Evolutionary conservation across 179 eudicot genomes (phyloP), one percentile per base, ranked within the genome.

Genomic region (Silene vulgaris): DNA sequence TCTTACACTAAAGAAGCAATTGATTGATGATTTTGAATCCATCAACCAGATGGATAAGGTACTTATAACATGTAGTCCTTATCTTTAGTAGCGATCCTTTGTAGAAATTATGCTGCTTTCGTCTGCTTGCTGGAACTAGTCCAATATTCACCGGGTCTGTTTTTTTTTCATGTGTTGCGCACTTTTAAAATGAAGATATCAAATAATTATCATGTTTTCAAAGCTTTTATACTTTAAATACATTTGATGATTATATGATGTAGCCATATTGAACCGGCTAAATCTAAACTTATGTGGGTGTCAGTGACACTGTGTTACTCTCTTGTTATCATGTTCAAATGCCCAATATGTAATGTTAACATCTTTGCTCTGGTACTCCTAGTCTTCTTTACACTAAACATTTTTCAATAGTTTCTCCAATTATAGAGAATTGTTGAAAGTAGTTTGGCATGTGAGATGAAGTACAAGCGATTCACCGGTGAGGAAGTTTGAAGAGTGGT

Each of bases 21-120:
- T 91, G 74, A 77, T 91, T 69, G 88, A 83, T 76, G 90, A 90
- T 69, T 84, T 77, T 74, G 92, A 88, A 77, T 86, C 71, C 71
- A 77, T 90, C 57, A 87, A 85, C 30, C 85, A 82, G 30, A 65
- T 74, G 82, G 97, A 85, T 79, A 84, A 87, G 95, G 92, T 90
- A 77, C 13, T 80, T 60, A 12, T 5, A 37, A 32, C 40, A 28
- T 70, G 57, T 62, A 37, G 19, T 64, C 63, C 19, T 14, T 69
- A 16, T 76, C 28, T 69, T 43, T 8, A 35, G 40, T 32, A 54
- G 45, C 56, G 56, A 11, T 52, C 48, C 17, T 29, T 5, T 12
- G 8, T 28, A 16, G 21, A n/a, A 8, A 35, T 66, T 65, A 66
- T 66, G 35, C 13, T 9, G 50, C 71, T 66, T 35, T 35, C 23